phyloP scores from a whole-genome alignment of 352 stramenopile genomes.

The Elongisporangium undulatum region DNA sequence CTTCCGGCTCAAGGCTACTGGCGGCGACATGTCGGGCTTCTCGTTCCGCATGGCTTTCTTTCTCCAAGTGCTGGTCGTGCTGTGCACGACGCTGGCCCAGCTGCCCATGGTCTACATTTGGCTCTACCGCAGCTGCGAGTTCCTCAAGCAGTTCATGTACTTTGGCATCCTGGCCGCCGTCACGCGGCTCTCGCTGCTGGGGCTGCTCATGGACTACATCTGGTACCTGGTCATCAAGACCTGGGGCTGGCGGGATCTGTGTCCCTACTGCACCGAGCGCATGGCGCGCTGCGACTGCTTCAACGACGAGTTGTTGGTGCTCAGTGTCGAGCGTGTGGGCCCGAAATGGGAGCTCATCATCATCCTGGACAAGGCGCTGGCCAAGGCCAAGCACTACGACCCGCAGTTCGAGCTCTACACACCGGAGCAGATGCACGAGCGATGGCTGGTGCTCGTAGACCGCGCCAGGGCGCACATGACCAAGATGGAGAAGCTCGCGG shows the following conservation, averaged over 20 bases:
- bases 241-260: slow-evolving; percentile 56
- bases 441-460: slow-evolving; percentile 50
- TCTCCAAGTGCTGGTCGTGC: slow-evolving; percentile 42
- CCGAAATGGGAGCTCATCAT: slow-evolving; percentile 64
- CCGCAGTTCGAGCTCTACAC: slow-evolving; percentile 55
- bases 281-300: slow-evolving; percentile 66
- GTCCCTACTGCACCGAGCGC: slow-evolving; percentile 60
- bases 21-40: slow-evolving; percentile 38
- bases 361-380: slow-evolving; percentile 46
- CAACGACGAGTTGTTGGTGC: slow-evolving; percentile 59
- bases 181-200: slow-evolving; percentile 51
- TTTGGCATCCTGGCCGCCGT: slow-evolving; percentile 52
- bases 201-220: slow-evolving; percentile 34
- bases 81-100: slow-evolving; percentile 47
- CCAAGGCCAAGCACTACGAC: slow-evolving; percentile 33
- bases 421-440: slow-evolving; percentile 46
- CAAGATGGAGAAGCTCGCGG: slow-evolving; percentile 49
- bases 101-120: slow-evolving; percentile 66
- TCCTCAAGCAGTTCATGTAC: slow-evolving; percentile 64
- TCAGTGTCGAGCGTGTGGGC: slow-evolving; percentile 49
- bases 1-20: slow-evolving; percentile 40
- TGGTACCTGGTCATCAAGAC: slow-evolving; percentile 59
- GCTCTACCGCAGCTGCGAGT: slow-evolving; percentile 51
- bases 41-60: slow-evolving; percentile 59
- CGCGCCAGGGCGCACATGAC: slow-evolving; percentile 49